Evolutionary conservation across 2,329 filamentous ascomycete species (phyloP).

Genomic region (Curvularia hawaiiensis): DNA sequence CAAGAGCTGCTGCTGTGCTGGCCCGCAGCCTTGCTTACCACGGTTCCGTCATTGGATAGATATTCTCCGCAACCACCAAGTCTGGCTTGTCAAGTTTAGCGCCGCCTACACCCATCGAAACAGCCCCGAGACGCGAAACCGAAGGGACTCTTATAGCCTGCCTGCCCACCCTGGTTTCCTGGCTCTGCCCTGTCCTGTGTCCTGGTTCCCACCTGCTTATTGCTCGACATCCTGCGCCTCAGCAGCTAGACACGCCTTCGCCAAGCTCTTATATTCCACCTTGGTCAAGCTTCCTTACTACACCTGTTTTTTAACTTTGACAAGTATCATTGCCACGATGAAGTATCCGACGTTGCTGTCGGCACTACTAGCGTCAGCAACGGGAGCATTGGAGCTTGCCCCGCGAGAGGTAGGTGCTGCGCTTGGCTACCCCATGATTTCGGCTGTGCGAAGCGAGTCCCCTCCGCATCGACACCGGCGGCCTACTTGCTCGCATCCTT

Average conservation of each 20-base stretch:
- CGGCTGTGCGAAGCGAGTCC: conserved; percentile 22
- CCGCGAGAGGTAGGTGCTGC: conserved; percentile 45
- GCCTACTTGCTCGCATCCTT: neutral
- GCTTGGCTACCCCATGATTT: conserved; percentile 29
- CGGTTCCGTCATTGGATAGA: neutral
- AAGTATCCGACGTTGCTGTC: conserved; percentile 38
- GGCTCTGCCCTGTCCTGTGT: neutral
- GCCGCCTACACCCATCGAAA: neutral
- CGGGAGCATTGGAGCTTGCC: conserved; percentile 36
- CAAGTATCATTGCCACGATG: conserved; percentile 30
- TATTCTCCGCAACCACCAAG: neutral
- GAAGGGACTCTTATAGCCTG: neutral
- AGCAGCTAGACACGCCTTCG: conserved; percentile 3
- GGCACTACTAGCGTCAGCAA: conserved; percentile 37
- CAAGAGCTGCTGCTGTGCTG: neutral
- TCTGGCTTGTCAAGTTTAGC: neutral
- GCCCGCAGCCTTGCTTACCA: neutral
- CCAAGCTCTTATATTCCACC: conserved; percentile 11
- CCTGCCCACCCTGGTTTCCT: neutral
- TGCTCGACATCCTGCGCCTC: conserved; percentile 2
- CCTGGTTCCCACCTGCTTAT: conserved; percentile 1
- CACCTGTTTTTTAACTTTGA: neutral
- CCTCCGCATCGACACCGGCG: conserved; percentile 11
- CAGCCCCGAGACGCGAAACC: neutral
- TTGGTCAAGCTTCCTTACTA: conserved; percentile 5